Evolutionary conservation across 805 yeast genomes (phyloP), one percentile per base, ranked within the genome.

Genomic region (Spathaspora gorwiae): DNA sequence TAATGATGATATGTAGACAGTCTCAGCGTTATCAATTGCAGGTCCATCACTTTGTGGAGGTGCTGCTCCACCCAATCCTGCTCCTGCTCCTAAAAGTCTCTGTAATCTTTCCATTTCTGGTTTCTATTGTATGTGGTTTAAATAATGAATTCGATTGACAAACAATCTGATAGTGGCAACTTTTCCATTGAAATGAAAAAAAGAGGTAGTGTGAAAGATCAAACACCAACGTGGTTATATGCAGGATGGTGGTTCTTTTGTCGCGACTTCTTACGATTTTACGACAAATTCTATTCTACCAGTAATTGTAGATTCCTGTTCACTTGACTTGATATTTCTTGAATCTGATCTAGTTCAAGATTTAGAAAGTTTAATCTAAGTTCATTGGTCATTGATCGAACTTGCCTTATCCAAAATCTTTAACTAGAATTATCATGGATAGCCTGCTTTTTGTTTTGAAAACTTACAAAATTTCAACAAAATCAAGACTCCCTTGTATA

Each of bases 1-100:
- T 57, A 94, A 78, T 35, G 97, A 90, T 35, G 99, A 94, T 45
- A 94, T 90, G 68, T 92, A 88, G 8, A 94, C 97, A 0, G 98
- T 90, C 68, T 94, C 99, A 35, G 96, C 86, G 56, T 92, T 90
- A 68, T 92, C 99, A 43, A 90, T 87, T 38, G 88, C 86, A 19
- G 92, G 92, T 1, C 87, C 81, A 59, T 88, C 96, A 7, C 64
- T 51, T 43, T 61, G 68, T 1, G 77, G 72, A 24, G 73, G 71
- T 10, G 74, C 70, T 2, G 65, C 67, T 26, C 76, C 71, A 11
- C 75, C 75, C 34, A 64, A 53, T 14, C 80, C 81, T 10, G 70
- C 72, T 11, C 74, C 72, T 7, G 65, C 52, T 12, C 76, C 77
- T 46, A 74, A 63, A 50, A 74, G 60, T 64, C 77, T 64, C 51